Percentiles rank a stretch among this genome's conserved stretches.
Conservation (phyloP, 345 rosid genomes). For the Hibiscus trionum region DNA sequence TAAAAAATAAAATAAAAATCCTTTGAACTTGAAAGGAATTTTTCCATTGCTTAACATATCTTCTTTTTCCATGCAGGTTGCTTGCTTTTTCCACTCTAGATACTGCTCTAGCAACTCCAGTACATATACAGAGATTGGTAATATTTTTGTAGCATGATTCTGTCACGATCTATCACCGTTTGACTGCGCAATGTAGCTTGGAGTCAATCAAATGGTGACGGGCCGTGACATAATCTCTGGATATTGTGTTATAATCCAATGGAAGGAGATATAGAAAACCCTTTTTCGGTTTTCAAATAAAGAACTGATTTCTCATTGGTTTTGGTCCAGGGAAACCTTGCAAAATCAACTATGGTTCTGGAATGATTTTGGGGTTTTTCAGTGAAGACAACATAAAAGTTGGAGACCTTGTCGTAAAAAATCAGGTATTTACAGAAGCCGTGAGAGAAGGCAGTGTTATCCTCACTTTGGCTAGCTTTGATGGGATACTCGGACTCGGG, state of each 20-base stretch:
- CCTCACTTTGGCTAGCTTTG: slow-evolving; percentile 53
- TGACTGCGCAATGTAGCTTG: too few species aligned
- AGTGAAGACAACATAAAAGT: slow-evolving; percentile 64
- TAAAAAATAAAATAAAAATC: too few species aligned
- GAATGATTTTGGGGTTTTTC: slow-evolving; percentile 64
- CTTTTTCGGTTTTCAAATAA: neutral
- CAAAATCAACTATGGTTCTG: slow-evolving; percentile 58
- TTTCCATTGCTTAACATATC: neutral
- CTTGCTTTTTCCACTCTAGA: slow-evolving; percentile 66
- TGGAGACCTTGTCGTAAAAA: slow-evolving; percentile 50
- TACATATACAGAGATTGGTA: slow-evolving; percentile 56
- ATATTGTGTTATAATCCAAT: too few species aligned
- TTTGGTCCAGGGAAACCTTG: slow-evolving; percentile 43
- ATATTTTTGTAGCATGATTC: neutral
- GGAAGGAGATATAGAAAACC: too few species aligned
- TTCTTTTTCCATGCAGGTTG: slow-evolving; percentile 35
- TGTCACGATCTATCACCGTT: too few species aligned
- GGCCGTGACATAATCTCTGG: too few species aligned
- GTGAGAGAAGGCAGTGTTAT: slow-evolving; percentile 50
- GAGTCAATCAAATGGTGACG: too few species aligned
- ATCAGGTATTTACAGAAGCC: slow-evolving; percentile 59
- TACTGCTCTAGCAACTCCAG: slow-evolving; percentile 56
- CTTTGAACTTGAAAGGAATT: too few species aligned
- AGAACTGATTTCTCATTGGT: slow-evolving; percentile 1
- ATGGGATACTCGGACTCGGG: slow-evolving; percentile 77